Percentiles rank a stretch among this genome's conserved stretches.
Conservation (phyloP, 805 yeast species). For the Clavispora asparagi region DNA sequence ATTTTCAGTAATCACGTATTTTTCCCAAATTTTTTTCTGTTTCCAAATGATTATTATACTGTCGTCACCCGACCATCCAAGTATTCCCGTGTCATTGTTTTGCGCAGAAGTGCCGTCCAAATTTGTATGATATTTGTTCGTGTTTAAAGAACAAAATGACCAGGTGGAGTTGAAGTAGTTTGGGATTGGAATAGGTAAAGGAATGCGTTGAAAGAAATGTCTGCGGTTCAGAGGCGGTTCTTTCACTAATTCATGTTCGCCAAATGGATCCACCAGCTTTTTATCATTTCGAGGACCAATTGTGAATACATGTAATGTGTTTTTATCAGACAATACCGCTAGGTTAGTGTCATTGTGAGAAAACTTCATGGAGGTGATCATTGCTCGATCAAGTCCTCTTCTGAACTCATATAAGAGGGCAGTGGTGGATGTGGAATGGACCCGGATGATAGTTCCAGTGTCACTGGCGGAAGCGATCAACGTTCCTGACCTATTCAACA, state of each 20-base stretch:
- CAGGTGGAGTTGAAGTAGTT: constrained; percentile 78
- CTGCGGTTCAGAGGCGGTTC: constrained; percentile 42
- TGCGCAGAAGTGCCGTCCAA: constrained; percentile 13
- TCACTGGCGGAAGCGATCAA: constrained; percentile 78
- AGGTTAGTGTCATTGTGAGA: constrained; percentile 70
- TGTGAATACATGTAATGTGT: constrained; percentile 82
- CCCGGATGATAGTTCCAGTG: constrained; percentile 74
- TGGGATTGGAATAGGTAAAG: constrained; percentile 54
- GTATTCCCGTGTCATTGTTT: constrained; percentile 25
- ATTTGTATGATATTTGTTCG: constrained; percentile 33
- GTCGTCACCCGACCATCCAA: constrained; percentile 77
- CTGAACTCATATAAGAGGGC: constrained; percentile 77
- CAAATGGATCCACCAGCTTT: constrained; percentile 4
- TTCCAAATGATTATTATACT: constrained; percentile 74
- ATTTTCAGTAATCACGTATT: constrained; percentile 60
- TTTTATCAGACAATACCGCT: constrained; percentile 85
- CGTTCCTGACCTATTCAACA: constrained; percentile 58
- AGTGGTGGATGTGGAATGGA: constrained; percentile 66
- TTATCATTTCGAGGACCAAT: constrained; percentile 17
- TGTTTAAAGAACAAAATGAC: constrained; percentile 77
- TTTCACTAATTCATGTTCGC: constrained; percentile 1
- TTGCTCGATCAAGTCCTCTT: constrained; percentile 84
- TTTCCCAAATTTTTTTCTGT: constrained; percentile 75
- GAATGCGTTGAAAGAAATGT: constrained; percentile 61
- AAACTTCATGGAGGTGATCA: constrained; percentile 76